Conservation (phyloP, 495 filamentous ascomycete genomes). For the Annulohypoxylon nitens region DNA sequence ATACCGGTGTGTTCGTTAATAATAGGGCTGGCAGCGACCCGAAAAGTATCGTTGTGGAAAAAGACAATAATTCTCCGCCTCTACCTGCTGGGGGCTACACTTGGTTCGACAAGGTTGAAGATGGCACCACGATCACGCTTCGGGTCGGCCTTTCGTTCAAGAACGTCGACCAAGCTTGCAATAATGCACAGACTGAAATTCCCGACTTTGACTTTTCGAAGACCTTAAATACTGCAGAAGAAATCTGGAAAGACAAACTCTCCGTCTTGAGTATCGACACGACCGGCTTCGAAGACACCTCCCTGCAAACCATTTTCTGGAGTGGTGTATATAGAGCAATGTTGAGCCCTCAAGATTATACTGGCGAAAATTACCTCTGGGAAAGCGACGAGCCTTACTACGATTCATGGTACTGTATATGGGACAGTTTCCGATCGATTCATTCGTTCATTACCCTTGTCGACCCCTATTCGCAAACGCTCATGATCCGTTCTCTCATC, state of each 20-base stretch:
- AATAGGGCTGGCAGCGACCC: constrained; percentile 63
- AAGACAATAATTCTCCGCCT: constrained; percentile 68
- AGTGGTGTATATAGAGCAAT: constrained; percentile 74
- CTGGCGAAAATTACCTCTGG: constrained; percentile 80
- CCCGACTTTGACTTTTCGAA: constrained; percentile 69
- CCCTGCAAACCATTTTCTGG: constrained; percentile 71
- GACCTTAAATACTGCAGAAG: constrained; percentile 62
- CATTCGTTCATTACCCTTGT: constrained; percentile 75
- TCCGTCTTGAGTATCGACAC: constrained; percentile 65
- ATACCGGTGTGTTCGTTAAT: constrained; percentile 72
- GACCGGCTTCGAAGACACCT: constrained; percentile 57
- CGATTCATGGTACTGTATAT: constrained; percentile 77
- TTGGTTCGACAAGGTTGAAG: constrained; percentile 63
- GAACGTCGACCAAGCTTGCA: constrained; percentile 70
- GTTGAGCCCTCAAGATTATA: constrained; percentile 79
- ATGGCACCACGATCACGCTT: constrained; percentile 60
- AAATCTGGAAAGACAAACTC: constrained; percentile 71
- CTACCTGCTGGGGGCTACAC: constrained; percentile 72
- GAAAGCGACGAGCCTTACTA: constrained; percentile 76
- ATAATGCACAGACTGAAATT: constrained; percentile 71
- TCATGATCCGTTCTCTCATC: constrained; percentile 73
- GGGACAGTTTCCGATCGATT: constrained; percentile 77
- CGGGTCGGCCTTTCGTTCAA: constrained; percentile 75
- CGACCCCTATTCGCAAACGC: constrained; percentile 71
- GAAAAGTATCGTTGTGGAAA: constrained; percentile 63